These are phyloP conservation scores for Pichia sp. DNA, from an alignment of 1,139 yeast species.

Conservation along the genomic window DNA sequence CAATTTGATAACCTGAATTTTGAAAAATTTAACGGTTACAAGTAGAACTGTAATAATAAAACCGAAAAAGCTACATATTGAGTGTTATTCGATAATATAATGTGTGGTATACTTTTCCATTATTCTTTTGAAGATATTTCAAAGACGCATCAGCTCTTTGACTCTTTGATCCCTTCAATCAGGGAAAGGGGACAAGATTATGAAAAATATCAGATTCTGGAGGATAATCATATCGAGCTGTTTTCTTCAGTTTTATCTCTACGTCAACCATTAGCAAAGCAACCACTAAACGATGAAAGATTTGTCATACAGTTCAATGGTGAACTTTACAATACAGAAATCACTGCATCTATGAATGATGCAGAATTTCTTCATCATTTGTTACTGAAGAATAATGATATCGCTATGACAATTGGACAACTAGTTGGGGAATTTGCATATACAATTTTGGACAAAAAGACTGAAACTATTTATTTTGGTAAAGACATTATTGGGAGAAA, in stretches of 20 bases:
- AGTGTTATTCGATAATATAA: slow-evolving; percentile 31
- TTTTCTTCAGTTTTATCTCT: slow-evolving; percentile 72
- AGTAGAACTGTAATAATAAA: background rate
- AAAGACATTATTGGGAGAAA: slow-evolving; percentile 80
- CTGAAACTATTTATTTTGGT: slow-evolving; percentile 56
- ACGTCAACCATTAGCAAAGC: slow-evolving; percentile 67
- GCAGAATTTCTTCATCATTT: slow-evolving; percentile 35
- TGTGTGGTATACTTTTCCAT: slow-evolving; percentile 41
- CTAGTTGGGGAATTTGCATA: slow-evolving; percentile 82
- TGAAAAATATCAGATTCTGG: slow-evolving; percentile 19
- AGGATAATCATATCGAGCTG: slow-evolving; percentile 5
- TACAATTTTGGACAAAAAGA: slow-evolving; percentile 37
- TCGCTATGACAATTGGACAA: slow-evolving; percentile 30
- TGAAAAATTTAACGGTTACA: background rate
- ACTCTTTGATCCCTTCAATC: slow-evolving; percentile 36
- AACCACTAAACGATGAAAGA: slow-evolving; percentile 44
- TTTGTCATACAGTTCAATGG: slow-evolving; percentile 74
- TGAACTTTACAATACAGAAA: slow-evolving; percentile 63
- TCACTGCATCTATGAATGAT: slow-evolving; percentile 40
- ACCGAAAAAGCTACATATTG: slow-evolving; percentile 34
- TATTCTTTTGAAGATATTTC: slow-evolving; percentile 10
- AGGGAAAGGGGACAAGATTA: slow-evolving; percentile 52
- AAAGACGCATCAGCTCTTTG: slow-evolving; percentile 15
- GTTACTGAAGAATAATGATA: slow-evolving; percentile 18
- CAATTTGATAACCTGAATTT: no score